Evolutionary conservation across 164 flowering plant species (phyloP).

Genomic region (Saururus chinensis): DNA sequence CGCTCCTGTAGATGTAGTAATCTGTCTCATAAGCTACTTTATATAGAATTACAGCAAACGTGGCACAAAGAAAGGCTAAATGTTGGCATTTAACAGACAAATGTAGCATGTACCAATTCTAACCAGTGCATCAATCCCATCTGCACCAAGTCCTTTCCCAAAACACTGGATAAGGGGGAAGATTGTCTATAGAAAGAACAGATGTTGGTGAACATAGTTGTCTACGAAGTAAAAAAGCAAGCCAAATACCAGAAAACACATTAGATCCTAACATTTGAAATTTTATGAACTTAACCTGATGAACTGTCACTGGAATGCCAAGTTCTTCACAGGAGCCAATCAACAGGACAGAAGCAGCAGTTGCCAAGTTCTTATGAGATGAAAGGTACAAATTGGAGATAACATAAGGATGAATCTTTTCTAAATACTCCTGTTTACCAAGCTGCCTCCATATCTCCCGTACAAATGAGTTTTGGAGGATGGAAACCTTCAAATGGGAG

Average conservation of each 20-base stretch:
- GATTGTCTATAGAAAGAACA: constrained; percentile 56
- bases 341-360: constrained; percentile 89
- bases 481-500: constrained; percentile 83
- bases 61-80: constrained; percentile 1
- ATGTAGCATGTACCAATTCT: constrained; percentile 68
- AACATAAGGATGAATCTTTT: constrained; percentile 62
- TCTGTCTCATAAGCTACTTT: constrained; percentile 8
- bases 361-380: constrained; percentile 69
- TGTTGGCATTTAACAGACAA: constrained; percentile 3
- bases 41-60: neutral
- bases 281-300: constrained; percentile 52
- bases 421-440: constrained; percentile 76
- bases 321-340: constrained; percentile 96
- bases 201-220: neutral
- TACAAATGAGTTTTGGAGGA: constrained; percentile 94
- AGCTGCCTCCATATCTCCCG: constrained; percentile 66
- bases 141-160: constrained; percentile 82
- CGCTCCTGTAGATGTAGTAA: constrained; percentile 47
- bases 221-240: constrained; percentile 1
- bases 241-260: constrained; percentile 4
- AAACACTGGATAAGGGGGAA: constrained; percentile 80
- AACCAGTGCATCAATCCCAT: constrained; percentile 88
- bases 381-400: constrained; percentile 58
- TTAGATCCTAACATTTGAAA: neutral
- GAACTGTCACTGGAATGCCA: constrained; percentile 74